phyloP scores from a whole-genome alignment of 2,329 filamentous ascomycete species.

The Ophiostoma sp. region DNA sequence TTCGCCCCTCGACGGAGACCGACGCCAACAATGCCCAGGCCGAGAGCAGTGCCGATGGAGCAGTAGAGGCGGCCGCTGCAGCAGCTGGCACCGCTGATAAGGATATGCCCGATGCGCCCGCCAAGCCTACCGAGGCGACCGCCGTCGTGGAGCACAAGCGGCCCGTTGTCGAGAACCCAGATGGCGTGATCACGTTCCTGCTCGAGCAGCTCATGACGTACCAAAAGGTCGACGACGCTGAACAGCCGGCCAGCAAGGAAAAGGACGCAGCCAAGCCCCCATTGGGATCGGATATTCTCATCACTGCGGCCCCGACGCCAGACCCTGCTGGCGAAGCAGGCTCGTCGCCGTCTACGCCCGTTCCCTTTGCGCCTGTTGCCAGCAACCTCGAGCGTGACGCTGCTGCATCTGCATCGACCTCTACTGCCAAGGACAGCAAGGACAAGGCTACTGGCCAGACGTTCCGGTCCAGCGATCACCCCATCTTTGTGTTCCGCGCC shows the following conservation, averaged over 20 bases:
- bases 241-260: slow-evolving; percentile 47
- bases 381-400: neutral
- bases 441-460: slow-evolving; percentile 61
- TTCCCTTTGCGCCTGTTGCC: neutral
- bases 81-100: neutral
- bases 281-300: slow-evolving; percentile 26
- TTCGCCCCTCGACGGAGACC: slow-evolving; percentile 62
- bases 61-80: neutral
- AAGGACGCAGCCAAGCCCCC: slow-evolving; percentile 19
- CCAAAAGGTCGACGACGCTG: slow-evolving; percentile 87
- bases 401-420: neutral
- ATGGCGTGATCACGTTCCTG: slow-evolving; percentile 93
- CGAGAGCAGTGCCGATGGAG: neutral
- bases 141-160: slow-evolving; percentile 67
- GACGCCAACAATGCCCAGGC: slow-evolving; percentile 27
- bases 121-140: slow-evolving; percentile 65
- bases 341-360: neutral
- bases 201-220: slow-evolving; percentile 90
- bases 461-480: slow-evolving; percentile 91
- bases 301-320: slow-evolving; percentile 13
- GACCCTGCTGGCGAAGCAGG: neutral
- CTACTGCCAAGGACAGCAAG: neutral
- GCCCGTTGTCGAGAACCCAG: slow-evolving; percentile 85
- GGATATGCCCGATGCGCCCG: slow-evolving; percentile 64
- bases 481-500: slow-evolving; percentile 94